phyloP scores from a whole-genome alignment of 192 early-diverging fungal genomes.

The Cetraspora pellucida region DNA sequence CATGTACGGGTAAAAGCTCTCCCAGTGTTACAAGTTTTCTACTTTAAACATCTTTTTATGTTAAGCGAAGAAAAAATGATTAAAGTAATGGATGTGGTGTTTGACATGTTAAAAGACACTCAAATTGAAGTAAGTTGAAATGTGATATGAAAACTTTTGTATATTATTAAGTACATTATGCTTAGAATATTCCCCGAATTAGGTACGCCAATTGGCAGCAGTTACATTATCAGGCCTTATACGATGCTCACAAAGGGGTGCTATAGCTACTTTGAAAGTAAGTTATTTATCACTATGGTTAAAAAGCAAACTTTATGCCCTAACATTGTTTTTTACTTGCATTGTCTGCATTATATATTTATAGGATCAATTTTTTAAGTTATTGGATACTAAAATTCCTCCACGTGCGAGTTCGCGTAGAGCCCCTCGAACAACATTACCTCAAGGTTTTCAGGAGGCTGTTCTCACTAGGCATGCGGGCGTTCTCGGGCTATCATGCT shows the following conservation, averaged over 20 bases:
- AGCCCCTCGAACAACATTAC: slow-evolving; percentile 35
- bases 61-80: slow-evolving; percentile 60
- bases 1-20: slow-evolving; percentile 79
- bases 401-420: slow-evolving; percentile 42
- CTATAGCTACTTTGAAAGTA: slow-evolving; percentile 57
- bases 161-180: too few relatives aligned
- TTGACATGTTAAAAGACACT: slow-evolving; percentile 72
- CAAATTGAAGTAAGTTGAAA: slow-evolving; percentile 76
- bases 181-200: slow-evolving; percentile 5
- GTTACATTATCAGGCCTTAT: slow-evolving; percentile 78
- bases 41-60: slow-evolving; percentile 80
- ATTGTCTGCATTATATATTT: background rate
- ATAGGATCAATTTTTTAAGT: slow-evolving; percentile 40
- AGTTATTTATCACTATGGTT: slow-evolving; percentile 14
- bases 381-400: slow-evolving; percentile 51
- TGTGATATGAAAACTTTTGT: background rate
- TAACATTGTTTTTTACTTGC: background rate
- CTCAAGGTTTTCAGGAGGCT: slow-evolving; percentile 55
- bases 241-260: slow-evolving; percentile 72
- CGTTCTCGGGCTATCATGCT: slow-evolving; percentile 85
- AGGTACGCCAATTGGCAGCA: slow-evolving; percentile 75
- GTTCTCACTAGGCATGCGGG: slow-evolving; percentile 81
- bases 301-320: background rate
- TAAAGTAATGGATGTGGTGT: slow-evolving; percentile 70
- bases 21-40: slow-evolving; percentile 84